Base-by-base conservation (phyloP, 1,284 basidiomycete genomes). In the Veloboletus limbatus region DNA sequence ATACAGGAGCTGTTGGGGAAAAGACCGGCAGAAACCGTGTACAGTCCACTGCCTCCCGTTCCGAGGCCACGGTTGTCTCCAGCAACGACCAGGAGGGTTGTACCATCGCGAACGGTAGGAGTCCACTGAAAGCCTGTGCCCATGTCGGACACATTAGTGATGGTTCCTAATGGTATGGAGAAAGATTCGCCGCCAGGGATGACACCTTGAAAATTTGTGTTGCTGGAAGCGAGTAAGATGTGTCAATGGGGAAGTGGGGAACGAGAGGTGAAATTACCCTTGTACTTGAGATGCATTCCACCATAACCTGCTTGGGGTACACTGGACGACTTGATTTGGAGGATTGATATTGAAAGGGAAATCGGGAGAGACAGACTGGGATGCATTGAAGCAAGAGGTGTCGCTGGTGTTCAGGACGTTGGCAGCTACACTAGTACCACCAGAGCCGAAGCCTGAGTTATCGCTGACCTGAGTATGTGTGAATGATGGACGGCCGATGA, bases 161-260 rank as follows among this genome's bases (percentile, higher is more conserved):
- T 60, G 2, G 56, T 27, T 7, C 69, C 70, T 45, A 73, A 46
- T 1, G 82, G 79, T 44, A 90, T 76, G 7, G 71, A 58, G 59
- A 89, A 89, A 0, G 86, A 85, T 41, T 86, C 68, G 14, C 88
- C 88, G 2, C 86, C 88, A 1, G 88, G 88, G 26, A 91, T 89
- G 33, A 89, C 70, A 8, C 85, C 87, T 32, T 80, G 70, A 62
- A 90, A 85, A 25, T 65, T 74, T 3, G 79, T 74, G 2, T 60
- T 75, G 9, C 84, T 84, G 48, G 31, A 42, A n/a, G 39, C 11
- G 43, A 1, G 11, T 6, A 16, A 17, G 18, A 20, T 0, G 13
- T 3, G 39, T 54, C 38, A 53, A 35, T 18, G 26, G 10, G 9
- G 25, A 38, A 30, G 30, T 16, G 6, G 34, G 16, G 35, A n/a